Evolutionary conservation across 768 basidiomycete species (phyloP).

Genomic region (Agaricus bisporus): DNA sequence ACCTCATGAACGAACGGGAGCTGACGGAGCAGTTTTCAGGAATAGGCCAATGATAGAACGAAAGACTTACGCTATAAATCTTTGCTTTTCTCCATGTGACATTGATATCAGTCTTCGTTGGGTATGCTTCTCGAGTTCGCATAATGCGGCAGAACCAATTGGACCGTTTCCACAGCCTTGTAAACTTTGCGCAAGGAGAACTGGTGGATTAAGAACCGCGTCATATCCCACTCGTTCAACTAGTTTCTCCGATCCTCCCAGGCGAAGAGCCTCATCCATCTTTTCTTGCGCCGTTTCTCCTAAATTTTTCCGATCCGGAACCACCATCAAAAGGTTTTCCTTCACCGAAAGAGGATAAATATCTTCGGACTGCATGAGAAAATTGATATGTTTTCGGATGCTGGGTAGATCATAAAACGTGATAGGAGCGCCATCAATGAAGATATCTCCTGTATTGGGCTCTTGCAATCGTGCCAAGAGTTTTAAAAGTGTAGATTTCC

Average conservation of each 20-base stretch:
- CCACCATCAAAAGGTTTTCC: slow-evolving; percentile 27
- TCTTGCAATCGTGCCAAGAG: slow-evolving; percentile 30
- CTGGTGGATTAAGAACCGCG: slow-evolving; percentile 26
- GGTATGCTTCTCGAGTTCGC: slow-evolving; percentile 20
- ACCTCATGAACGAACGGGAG: slow-evolving; percentile 34
- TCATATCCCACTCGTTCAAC: slow-evolving; percentile 29
- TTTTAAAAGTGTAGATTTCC: slow-evolving; percentile 38
- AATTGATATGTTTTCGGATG: slow-evolving; percentile 33
- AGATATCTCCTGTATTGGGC: slow-evolving; percentile 29
- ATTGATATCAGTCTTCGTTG: slow-evolving; percentile 17
- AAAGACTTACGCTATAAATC: slow-evolving; percentile 32
- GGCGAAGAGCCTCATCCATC: slow-evolving; percentile 19
- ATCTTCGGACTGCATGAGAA: slow-evolving; percentile 34
- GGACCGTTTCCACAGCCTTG: slow-evolving; percentile 20
- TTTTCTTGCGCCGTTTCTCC: slow-evolving; percentile 6
- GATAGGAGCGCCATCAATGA: slow-evolving; percentile 33
- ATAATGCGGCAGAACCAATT: slow-evolving; percentile 20
- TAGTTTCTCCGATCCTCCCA: slow-evolving; percentile 28
- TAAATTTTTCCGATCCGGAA: slow-evolving; percentile 4
- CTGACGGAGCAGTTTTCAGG: slow-evolving; percentile 16
- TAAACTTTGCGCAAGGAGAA: slow-evolving; percentile 23
- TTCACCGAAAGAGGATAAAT: slow-evolving; percentile 26
- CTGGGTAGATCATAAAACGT: slow-evolving; percentile 22
- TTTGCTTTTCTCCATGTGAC: slow-evolving; percentile 33
- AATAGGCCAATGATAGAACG: not conserved